Percentiles rank a stretch among this genome's conserved stretches.
These are phyloP conservation scores for Claviceps maximensis DNA, from an alignment of 2,329 filamentous ascomycete genomes.

Conservation along the genomic window DNA sequence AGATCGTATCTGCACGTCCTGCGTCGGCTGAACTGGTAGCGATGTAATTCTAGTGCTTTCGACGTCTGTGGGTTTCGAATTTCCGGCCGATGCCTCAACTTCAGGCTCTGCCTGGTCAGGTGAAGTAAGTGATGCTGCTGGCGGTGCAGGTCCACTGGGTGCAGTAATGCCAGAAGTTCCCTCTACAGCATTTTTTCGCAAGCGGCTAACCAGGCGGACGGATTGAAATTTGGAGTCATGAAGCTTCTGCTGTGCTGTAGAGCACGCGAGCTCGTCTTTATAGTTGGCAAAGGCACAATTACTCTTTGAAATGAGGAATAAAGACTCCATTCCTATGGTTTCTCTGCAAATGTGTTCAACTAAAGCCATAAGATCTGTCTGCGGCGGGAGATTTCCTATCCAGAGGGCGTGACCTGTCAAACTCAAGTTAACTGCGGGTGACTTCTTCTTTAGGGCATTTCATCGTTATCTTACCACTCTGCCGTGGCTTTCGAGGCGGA, in stretches of 20 bases:
- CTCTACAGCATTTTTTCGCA: slow-evolving; percentile 47
- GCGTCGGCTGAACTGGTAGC: not conserved
- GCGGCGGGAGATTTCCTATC: slow-evolving; percentile 86
- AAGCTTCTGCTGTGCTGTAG: slow-evolving; percentile 65
- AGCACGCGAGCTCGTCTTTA: slow-evolving; percentile 63
- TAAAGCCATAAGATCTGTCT: slow-evolving; percentile 67
- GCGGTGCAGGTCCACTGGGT: slow-evolving; percentile 40
- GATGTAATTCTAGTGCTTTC: not conserved
- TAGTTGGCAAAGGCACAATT: slow-evolving; percentile 98
- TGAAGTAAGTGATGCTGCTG: slow-evolving; percentile 7
- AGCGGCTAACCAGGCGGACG: slow-evolving; percentile 70
- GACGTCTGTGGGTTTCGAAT: slow-evolving; percentile 5
- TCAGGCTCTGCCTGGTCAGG: not conserved
- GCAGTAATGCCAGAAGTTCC: slow-evolving; percentile 33
- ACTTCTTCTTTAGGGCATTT: not conserved
- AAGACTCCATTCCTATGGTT: slow-evolving; percentile 65
- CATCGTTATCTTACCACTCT: slow-evolving; percentile 41
- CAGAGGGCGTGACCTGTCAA: slow-evolving; percentile 69
- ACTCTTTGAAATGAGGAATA: slow-evolving; percentile 92
- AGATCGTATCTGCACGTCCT: slow-evolving; percentile 1
- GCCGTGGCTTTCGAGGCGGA: slow-evolving; percentile 32
- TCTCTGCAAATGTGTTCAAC: slow-evolving; percentile 83
- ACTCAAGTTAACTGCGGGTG: slow-evolving; percentile 1
- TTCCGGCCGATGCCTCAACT: not conserved
- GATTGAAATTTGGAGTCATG: slow-evolving; percentile 86